These are phyloP conservation scores for Leccinum griseonigrum DNA, from an alignment of 1,284 basidiomycete genomes.

Conservation along the genomic window DNA sequence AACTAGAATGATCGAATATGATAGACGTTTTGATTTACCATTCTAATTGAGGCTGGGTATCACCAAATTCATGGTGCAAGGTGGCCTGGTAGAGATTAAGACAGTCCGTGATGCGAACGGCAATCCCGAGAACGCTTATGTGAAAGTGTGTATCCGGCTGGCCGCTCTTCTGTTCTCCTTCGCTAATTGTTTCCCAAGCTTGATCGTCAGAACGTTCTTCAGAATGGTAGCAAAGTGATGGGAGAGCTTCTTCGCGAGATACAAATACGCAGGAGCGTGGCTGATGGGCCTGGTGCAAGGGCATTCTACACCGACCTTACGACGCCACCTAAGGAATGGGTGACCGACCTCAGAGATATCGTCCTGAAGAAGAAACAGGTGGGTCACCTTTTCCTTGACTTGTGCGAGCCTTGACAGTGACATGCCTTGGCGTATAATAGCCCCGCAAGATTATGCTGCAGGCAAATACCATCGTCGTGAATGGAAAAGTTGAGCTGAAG, in stretches of 20 bases:
- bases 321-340: conserved; percentile 67
- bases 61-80: conserved; percentile 70
- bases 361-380: conserved; percentile 79
- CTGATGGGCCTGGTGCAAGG: conserved; percentile 73
- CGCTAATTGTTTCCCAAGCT: conserved; percentile 43
- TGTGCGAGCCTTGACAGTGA: not conserved
- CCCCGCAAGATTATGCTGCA: conserved; percentile 82
- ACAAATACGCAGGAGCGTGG: conserved; percentile 81
- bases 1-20: not conserved
- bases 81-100: conserved; percentile 69
- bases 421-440: conserved; percentile 32
- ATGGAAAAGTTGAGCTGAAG: conserved; percentile 67
- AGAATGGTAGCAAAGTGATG: conserved; percentile 59
- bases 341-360: conserved; percentile 69
- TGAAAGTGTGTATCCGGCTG: conserved; percentile 47
- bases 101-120: conserved; percentile 59
- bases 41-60: conserved; percentile 65
- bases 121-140: conserved; percentile 64
- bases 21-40: not conserved
- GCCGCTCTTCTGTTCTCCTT: not conserved
- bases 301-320: conserved; percentile 75
- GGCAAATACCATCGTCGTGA: conserved; percentile 68
- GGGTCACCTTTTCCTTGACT: conserved; percentile 22
- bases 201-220: conserved; percentile 65
- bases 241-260: conserved; percentile 75